Evolutionary conservation across 495 filamentous ascomycete genomes (phyloP), one percentile per base, ranked within the genome.

Genomic region (Lasiosphaeria ovina): DNA sequence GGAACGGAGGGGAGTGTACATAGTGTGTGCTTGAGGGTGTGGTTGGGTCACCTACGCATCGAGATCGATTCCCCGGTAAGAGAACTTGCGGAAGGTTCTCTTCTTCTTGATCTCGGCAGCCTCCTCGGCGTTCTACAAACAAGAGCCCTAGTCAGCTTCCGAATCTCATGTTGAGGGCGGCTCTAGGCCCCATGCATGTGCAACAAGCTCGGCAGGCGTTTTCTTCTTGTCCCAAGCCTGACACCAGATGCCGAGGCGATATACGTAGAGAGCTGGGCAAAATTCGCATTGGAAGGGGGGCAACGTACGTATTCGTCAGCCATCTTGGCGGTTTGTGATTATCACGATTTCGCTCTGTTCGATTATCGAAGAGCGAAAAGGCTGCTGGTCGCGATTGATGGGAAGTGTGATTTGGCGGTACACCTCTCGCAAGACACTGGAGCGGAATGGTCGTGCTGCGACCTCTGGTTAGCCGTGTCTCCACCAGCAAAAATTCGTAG

Each of bases 61-160:
- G 79, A 98, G 93, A 77, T 98, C 94, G 79, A 98, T 89, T 68
- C 94, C 94, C 75, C 94, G 92, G 89, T 97, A 98, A 68, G 93
- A 94, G 79, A 98, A 98, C 87, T 98, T 98, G 83, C 93, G 90
- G 90, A 98, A 98, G 73, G 91, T 83, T 92, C 93, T 96, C 83
- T 87, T 94, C 87, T 91, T 96, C 91, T 98, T 97, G 81, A 97
- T 84, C 87, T 97, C 93, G 74, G 92, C 92, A 81, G 92, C 92
- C 85, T 92, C 90, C 83, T 93, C 92, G 81, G 92, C 85, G 81
- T 96, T 91, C 89, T 93, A 69, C 59, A 70, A 55, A 66, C 61
- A 51, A 36, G 34, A 24, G 32, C 38, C 60, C n/a, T 31, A 35
- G 35, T 54, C 35, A 51, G 56, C 57, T 12, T 59, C 44, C 58